Percentiles rank a stretch among this genome's conserved stretches.
These are phyloP conservation scores for Eimeria zaria DNA, from an alignment of 169 alveolate genomes.

Conservation along the genomic window DNA sequence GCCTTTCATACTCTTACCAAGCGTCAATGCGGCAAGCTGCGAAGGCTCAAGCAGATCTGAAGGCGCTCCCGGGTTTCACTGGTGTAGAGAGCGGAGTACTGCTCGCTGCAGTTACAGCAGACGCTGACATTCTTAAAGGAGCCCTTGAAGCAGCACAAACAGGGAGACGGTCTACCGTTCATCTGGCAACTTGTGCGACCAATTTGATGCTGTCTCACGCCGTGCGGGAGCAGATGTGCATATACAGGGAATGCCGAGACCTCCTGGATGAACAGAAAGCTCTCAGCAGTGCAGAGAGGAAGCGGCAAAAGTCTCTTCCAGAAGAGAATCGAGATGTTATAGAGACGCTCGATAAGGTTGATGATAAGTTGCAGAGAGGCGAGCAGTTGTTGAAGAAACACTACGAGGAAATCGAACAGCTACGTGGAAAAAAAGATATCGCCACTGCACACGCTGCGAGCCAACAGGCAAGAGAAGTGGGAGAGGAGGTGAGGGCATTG, in stretches of 20 bases:
- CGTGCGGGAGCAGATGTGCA: neutral
- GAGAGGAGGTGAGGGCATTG: neutral
- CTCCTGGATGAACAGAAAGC: neutral
- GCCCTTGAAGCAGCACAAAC: neutral
- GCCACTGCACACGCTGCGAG: neutral
- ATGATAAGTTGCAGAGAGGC: neutral
- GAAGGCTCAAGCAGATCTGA: neutral
- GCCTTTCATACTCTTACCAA: neutral
- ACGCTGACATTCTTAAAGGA: neutral
- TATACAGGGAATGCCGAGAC: slow-evolving; percentile 18
- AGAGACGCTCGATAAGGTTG: neutral
- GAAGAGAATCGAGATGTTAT: neutral
- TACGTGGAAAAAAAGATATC: neutral
- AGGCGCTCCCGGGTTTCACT: neutral
- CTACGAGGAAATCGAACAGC: neutral
- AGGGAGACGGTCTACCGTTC: neutral
- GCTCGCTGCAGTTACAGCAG: neutral
- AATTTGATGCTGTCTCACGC: neutral
- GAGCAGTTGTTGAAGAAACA: neutral
- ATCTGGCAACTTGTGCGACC: neutral
- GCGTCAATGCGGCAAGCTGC: neutral
- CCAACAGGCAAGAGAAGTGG: neutral
- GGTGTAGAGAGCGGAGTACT: neutral
- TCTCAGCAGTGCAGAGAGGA: neutral
- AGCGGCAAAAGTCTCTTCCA: neutral